Base-by-base conservation (phyloP, 768 basidiomycete species). In the Filobasidium floriforme region DNA sequence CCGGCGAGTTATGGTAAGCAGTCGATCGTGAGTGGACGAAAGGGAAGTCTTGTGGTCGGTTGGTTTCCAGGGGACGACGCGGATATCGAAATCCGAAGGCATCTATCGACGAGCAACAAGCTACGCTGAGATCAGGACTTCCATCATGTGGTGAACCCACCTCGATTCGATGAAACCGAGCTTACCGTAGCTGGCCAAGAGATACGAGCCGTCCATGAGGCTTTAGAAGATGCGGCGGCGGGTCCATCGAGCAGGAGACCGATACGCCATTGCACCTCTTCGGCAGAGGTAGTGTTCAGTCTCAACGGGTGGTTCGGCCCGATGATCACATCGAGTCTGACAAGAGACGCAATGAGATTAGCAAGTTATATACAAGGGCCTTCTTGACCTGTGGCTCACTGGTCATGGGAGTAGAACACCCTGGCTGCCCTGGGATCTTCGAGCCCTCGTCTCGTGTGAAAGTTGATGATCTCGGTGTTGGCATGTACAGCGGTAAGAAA, bases 391-490 rank as follows among this genome's bases (percentile, higher is more conserved):
- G 15, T 22, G 15, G 12, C 54, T 24, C 7, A 57, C 54, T 15
- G 22, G 22, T 24, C 54, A 28, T 15, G 22, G 24, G 7, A 7
- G 29, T 57, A 57, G 26, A 57, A 57, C 12, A 28, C 54, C 24
- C 24, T 57, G 54, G 54, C 54, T 4, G 54, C 22, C 14, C 54
- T 15, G 3, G 54, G 18, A 32, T 57, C 54, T 15, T 57, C 54
- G 12, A 14, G 24, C 19, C 54, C 54, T 57, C 24, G 14, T 32
- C 26, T 7, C 2, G 54, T 57, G 22, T 57, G 54, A 24, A 57
- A 57, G 54, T 57, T 57, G 54, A 57, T 57, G 22, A 57, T 57
- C 54, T 57, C 54, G 54, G 54, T 57, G 29, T 57, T 57, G 54
- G 54, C 54, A 5, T 49, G 15, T 22, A 22, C 46, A 3, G 15